A percentile compares a stretch with the other conserved stretches of the same genome.
Evolutionary conservation across 352 stramenopile species (phyloP).

Genomic region (Phytophthora crassamura): DNA sequence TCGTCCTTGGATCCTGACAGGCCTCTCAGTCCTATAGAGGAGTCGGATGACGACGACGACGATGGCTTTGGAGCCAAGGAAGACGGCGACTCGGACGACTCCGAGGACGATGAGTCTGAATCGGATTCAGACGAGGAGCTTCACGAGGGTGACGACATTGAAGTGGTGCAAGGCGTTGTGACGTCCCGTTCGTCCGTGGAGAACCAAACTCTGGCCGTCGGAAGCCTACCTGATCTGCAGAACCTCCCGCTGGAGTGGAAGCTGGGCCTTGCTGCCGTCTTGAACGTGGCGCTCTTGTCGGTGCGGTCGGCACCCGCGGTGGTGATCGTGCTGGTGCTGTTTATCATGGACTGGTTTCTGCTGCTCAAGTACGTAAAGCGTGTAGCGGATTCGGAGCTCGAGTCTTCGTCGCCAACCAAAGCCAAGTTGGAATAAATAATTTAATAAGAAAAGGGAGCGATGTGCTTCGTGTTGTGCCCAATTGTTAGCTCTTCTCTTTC

Average conservation of each 20-base stretch:
- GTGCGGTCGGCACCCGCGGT: slow-evolving; percentile 32
- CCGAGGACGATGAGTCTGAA: slow-evolving; percentile 43
- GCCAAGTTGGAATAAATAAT: slow-evolving; percentile 38
- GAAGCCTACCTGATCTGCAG: slow-evolving; percentile 32
- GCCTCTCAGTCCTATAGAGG: slow-evolving; percentile 34
- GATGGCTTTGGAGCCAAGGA: slow-evolving; percentile 52
- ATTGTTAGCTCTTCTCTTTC: slow-evolving; percentile 6
- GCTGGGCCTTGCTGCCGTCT: slow-evolving; percentile 28
- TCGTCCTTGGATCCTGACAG: slow-evolving; percentile 19
- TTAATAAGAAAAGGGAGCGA: slow-evolving; percentile 14
- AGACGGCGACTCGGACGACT: slow-evolving; percentile 46
- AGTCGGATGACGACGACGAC: slow-evolving; percentile 49
- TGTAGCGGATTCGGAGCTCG: slow-evolving; percentile 4
- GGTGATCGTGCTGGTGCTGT: slow-evolving; percentile 37
- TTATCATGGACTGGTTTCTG: slow-evolving; percentile 42
- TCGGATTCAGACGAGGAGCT: slow-evolving; percentile 42
- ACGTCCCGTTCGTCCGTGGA: neutral
- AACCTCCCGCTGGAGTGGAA: slow-evolving; percentile 47
- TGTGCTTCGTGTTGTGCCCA: neutral
- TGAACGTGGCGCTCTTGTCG: slow-evolving; percentile 43
- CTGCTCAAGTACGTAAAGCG: slow-evolving; percentile 37
- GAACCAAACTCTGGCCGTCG: slow-evolving; percentile 1
- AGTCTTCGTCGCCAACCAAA: slow-evolving; percentile 23
- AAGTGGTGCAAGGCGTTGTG: slow-evolving; percentile 20
- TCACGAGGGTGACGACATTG: slow-evolving; percentile 32